Conservation (phyloP, 1,284 basidiomycete species). For the Cutaneotrichosporon mucoides region DNA sequence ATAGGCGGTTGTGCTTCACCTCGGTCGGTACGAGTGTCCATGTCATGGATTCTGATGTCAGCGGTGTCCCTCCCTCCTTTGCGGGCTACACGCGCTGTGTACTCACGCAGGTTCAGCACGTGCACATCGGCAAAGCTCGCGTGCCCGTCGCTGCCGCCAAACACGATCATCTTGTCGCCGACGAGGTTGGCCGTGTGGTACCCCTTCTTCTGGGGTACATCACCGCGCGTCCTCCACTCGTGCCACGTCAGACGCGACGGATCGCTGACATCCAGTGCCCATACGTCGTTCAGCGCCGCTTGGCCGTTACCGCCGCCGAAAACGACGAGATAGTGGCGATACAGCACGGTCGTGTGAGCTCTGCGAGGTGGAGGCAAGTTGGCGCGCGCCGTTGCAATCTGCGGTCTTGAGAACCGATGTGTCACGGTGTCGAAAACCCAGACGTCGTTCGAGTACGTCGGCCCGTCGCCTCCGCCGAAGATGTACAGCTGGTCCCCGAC, state of each 20-base stretch:
- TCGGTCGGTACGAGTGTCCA: conserved; percentile 66
- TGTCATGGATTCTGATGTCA: conserved; percentile 58
- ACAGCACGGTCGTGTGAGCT: conserved; percentile 78
- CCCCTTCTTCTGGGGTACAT: conserved; percentile 60
- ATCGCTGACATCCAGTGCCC: conserved; percentile 65
- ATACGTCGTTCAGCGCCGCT: conserved; percentile 82
- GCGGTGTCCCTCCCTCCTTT: not conserved
- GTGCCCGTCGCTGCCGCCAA: conserved; percentile 52
- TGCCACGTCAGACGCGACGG: conserved; percentile 49
- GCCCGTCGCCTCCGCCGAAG: conserved; percentile 80
- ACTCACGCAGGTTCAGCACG: conserved; percentile 75
- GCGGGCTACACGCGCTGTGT: not conserved
- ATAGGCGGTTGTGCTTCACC: conserved; percentile 64
- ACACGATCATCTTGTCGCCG: conserved; percentile 59
- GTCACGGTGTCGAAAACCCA: conserved; percentile 76
- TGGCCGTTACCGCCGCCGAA: conserved; percentile 91
- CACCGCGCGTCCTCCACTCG: conserved; percentile 52
- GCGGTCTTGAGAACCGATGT: conserved; percentile 60
- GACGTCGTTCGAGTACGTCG: conserved; percentile 58
- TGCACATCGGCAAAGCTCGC: conserved; percentile 79
- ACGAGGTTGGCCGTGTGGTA: conserved; percentile 88
- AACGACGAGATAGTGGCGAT: conserved; percentile 70
- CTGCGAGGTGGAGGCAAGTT: conserved; percentile 65
- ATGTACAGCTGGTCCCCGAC: conserved; percentile 72
- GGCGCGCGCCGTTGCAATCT: conserved; percentile 29